Percentiles rank a stretch among this genome's conserved stretches.
Conservation (phyloP, 805 yeast species). For the Tetrapisispora taiwanensis region DNA sequence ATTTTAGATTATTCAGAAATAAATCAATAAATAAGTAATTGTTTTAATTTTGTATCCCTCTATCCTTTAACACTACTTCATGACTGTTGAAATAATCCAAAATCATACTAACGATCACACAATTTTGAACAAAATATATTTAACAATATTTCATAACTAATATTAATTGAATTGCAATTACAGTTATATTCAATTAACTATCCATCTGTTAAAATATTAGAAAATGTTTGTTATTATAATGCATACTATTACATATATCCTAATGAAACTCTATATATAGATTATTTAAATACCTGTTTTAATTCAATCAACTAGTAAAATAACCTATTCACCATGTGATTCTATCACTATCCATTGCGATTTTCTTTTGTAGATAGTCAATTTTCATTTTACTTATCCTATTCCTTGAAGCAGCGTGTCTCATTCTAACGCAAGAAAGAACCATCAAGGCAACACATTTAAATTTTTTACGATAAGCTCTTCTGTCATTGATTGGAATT, state of each 20-base stretch:
- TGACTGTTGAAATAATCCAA: no score
- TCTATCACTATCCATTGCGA: slow-evolving; percentile 17
- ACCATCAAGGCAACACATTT: slow-evolving; percentile 25
- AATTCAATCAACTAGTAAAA: no score
- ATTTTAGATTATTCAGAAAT: not conserved
- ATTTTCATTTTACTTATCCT: slow-evolving; percentile 22
- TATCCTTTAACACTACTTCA: no score
- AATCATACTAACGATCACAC: no score
- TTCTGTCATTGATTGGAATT: not conserved
- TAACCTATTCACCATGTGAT: slow-evolving; percentile 15
- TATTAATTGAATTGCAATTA: no score
- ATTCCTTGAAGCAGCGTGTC: slow-evolving; percentile 14
- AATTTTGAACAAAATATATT: no score
- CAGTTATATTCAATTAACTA: no score
- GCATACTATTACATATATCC: slow-evolving; percentile 1
- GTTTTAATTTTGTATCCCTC: not conserved
- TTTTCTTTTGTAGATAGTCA: slow-evolving; percentile 20
- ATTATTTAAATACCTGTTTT: no score
- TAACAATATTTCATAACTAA: no score
- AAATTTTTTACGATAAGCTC: slow-evolving; percentile 12
- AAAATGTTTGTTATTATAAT: not conserved
- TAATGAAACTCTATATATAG: not conserved
- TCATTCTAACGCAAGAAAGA: slow-evolving; percentile 24
- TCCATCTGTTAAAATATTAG: no score
- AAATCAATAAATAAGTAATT: not conserved